These are phyloP conservation scores for Tetrapisispora phaffii DNA, from an alignment of 805 yeast genomes.

Conservation along the genomic window DNA sequence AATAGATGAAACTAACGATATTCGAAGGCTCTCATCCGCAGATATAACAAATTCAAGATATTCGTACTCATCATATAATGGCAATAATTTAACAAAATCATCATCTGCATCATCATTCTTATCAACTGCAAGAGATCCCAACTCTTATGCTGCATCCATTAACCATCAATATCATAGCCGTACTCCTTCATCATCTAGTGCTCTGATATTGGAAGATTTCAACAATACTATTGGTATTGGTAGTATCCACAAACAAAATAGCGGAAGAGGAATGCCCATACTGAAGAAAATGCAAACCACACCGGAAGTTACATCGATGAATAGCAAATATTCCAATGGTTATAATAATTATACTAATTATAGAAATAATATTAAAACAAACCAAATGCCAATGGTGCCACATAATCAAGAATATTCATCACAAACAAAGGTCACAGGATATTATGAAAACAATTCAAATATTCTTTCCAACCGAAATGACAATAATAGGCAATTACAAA, in stretches of 20 bases:
- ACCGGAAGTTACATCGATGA: not conserved
- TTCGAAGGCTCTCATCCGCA: constrained; percentile 23
- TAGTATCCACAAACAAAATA: not conserved
- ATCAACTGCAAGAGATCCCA: not conserved
- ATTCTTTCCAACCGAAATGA: not conserved
- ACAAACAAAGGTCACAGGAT: no score
- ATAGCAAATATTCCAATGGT: not conserved
- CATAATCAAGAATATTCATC: no score
- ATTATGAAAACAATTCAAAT: not conserved
- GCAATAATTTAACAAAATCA: not conserved
- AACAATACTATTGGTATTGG: not conserved
- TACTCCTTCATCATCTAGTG: not conserved
- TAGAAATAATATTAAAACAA: no score
- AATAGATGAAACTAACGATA: constrained; percentile 22
- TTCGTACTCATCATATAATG: not conserved
- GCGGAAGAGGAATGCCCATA: not conserved
- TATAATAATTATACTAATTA: no score
- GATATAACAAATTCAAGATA: not conserved
- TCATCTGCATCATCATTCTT: not conserved
- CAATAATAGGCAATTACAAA: not conserved
- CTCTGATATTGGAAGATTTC: constrained; percentile 1
- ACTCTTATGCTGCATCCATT: not conserved
- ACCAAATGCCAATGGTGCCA: not conserved
- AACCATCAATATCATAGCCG: not conserved
- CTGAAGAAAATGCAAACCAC: not conserved